Evolutionary conservation across 345 rosid species (phyloP).

Genomic region (Moringa oleifera): DNA sequence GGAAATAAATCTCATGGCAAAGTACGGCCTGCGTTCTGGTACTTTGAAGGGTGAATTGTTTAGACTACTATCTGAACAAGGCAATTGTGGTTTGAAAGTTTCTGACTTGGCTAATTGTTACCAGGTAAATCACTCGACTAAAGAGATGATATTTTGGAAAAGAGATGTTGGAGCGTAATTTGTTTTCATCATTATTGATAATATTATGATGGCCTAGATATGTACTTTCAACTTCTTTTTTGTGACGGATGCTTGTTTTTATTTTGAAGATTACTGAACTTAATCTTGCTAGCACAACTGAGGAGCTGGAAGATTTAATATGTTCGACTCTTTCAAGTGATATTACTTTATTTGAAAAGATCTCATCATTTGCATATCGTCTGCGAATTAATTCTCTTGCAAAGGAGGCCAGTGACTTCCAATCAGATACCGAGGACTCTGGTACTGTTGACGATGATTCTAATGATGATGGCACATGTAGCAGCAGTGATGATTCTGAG

Average conservation of each 20-base stretch:
- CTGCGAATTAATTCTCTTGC: slow-evolving; percentile 49
- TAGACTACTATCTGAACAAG: slow-evolving; percentile 54
- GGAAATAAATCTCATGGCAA: slow-evolving; percentile 78
- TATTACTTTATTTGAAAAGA: slow-evolving; percentile 89
- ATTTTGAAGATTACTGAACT: slow-evolving; percentile 60
- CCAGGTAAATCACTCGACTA: slow-evolving; percentile 36
- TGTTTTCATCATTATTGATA: not conserved
- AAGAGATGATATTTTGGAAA: not conserved
- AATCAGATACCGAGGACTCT: slow-evolving; percentile 68
- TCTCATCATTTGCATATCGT: slow-evolving; percentile 74
- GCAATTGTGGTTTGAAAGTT: slow-evolving; percentile 65
- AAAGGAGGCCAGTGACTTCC: slow-evolving; percentile 40
- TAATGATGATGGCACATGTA: slow-evolving; percentile 34
- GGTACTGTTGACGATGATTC: slow-evolving; percentile 84
- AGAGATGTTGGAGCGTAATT: not conserved
- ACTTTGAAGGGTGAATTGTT: slow-evolving; percentile 85
- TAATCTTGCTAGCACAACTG: slow-evolving; percentile 46
- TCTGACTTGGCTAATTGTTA: slow-evolving; percentile 61
- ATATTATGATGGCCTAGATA: not conserved
- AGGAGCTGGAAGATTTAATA: slow-evolving; percentile 65
- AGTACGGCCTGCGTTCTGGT: slow-evolving; percentile 60
- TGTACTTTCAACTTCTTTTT: slow-evolving; percentile 4
- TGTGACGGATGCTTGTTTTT: slow-evolving; percentile 12
- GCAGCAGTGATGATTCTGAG: slow-evolving; percentile 57
- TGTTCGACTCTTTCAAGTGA: slow-evolving; percentile 88